Percentiles rank a stretch among this genome's conserved stretches.
phyloP scores from a whole-genome alignment of 176 grass and related monocot genomes.

The Phragmites australis region DNA sequence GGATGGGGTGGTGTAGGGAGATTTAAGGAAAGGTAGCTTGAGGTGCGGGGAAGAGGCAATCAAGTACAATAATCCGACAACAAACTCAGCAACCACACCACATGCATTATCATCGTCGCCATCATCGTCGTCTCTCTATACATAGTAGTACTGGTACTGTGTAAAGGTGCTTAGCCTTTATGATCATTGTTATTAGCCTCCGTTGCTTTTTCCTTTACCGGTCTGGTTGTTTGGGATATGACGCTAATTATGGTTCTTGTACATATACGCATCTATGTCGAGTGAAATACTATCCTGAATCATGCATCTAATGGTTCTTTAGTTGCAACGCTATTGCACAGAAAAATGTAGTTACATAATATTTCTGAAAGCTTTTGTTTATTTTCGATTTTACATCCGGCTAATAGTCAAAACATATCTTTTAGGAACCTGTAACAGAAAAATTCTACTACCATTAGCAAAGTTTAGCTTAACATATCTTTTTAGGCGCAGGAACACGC shows the following conservation, averaged over 20 bases:
- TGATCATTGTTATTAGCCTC: slow-evolving; percentile 30
- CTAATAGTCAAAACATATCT: too few species aligned
- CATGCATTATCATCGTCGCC: slow-evolving; percentile 29
- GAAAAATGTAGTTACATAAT: background rate
- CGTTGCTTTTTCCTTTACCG: slow-evolving; percentile 1
- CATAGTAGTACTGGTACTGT: slow-evolving; percentile 14
- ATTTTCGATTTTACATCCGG: too few species aligned
- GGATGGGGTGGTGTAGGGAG: slow-evolving; percentile 20
- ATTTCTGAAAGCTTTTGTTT: too few species aligned
- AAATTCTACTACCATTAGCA: too few species aligned
- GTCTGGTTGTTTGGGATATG: slow-evolving; percentile 17
- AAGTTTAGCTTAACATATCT: too few species aligned
- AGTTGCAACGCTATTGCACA: background rate
- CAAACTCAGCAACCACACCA: slow-evolving; percentile 37
- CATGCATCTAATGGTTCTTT: background rate
- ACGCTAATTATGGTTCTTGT: slow-evolving; percentile 19
- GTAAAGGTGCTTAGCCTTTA: slow-evolving; percentile 48
- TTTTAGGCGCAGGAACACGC: too few species aligned
- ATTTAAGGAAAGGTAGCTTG: slow-evolving; percentile 61
- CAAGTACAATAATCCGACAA: slow-evolving; percentile 66
- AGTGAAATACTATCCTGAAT: background rate
- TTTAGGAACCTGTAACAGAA: too few species aligned
- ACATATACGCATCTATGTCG: background rate
- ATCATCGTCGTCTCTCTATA: background rate
- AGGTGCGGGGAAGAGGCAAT: slow-evolving; percentile 51